Base-by-base conservation (phyloP, 345 rosid genomes). In the Brassica juncea region DNA sequence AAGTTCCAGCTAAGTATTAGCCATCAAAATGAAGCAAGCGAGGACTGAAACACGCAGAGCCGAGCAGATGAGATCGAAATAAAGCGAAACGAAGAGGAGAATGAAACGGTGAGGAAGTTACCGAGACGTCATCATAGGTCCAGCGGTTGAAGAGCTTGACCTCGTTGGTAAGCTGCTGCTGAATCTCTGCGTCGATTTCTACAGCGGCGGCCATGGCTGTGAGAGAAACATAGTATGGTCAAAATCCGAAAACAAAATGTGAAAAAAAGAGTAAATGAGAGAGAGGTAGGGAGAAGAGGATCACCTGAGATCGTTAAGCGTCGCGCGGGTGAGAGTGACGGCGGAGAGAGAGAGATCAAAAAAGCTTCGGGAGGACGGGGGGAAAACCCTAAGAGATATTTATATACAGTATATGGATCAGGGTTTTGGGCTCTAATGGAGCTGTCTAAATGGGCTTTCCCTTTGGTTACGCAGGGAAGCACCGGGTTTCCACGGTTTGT, bases 121-220 rank as follows among this genome's bases (percentile, higher is more conserved):
- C 97, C 88, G 83, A 44, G 49, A 89, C 87, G 7, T 89, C 94
- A 2, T 91, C 97, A 32, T 84, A 91, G 59, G 85, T 69, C 94
- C 97, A 91, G 19, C 89, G 94, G 62, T 88, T 87, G 85, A 91
- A 91, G 66, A 91, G 91, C 87, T 89, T 91, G 76, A 91, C 94
- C 14, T 88, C 93, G 55, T 72, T 71, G 75, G 79, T 84, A 31
- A 79, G 84, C 82, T 72, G 78, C 68, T 68, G 68, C 69, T 78
- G 82, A 2, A 69, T 71, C 70, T 76, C 83, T 0, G 78, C 77
- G 69, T 64, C 80, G 30, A 68, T 30, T 71, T 63, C 82, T 47
- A 42, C 80, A 4, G 68, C 77, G 55, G 80, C 0, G 4, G 80
- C 88, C 85, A 82, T 82, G 49, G 44, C 85, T 82, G 66, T 11